Base-by-base conservation (phyloP, 1,284 basidiomycete species). In the Waitea zeae region DNA sequence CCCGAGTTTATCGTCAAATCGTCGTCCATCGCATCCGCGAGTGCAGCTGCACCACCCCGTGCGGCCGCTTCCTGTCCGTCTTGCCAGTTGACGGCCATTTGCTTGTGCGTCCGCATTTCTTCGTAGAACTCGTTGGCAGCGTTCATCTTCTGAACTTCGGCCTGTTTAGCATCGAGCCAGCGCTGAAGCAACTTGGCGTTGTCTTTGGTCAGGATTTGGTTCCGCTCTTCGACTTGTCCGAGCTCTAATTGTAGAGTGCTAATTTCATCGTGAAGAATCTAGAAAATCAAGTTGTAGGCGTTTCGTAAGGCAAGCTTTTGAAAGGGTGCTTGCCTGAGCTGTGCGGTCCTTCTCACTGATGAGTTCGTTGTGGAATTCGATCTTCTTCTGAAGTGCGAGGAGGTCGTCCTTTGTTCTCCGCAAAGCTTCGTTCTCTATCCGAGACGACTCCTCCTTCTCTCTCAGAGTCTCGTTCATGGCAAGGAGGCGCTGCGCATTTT, bases 201-300 rank as follows among this genome's bases (percentile, higher is more conserved):
- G 56, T 98, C 93, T 47, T 79, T 81, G 37, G 74, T 75, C 32
- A 98, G 66, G 15, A 67, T 79, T 45, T 76, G 64, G 50, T 95
- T 96, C 27, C 86, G 75, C 42, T 87, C 73, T 41, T 87, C 80
- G 27, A 95, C 76, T 49, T 92, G 86, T 31, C 76, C 70, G 12
- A 97, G 70, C 52, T 98, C 93, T 33, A 96, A 68, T 41, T 87
- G 79, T 22, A 89, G 67, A 0, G 89, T 86, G 44, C 75, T 78
- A 53, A 92, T 80, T 57, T 96, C 93, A 57, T 98, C 93, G 48
- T 93, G 86, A 4, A 97, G 66, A 35, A 87, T 80, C 88, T 95
- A 46, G 2, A 38, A 13, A 17, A 6, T 9, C 6, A 30, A 12
- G 5, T 17, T 29, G 24, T 4, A 4, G 13, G 20, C 29, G n/a